phyloP scores from a whole-genome alignment of 768 basidiomycete genomes.

The Boletus eberwhitei region DNA sequence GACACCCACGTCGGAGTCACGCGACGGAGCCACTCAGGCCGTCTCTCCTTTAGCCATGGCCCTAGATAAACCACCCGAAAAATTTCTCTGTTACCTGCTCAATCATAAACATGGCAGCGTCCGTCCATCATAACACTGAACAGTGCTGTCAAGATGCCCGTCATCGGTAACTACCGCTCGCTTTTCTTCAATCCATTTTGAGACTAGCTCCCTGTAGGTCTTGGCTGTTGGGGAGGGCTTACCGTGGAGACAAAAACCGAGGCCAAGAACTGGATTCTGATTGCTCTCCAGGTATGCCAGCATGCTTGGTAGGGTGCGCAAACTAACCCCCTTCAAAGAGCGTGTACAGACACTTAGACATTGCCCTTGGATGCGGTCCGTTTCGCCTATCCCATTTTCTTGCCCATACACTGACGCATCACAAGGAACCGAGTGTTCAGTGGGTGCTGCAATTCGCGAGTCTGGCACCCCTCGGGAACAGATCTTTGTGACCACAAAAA shows the following conservation, averaged over 20 bases:
- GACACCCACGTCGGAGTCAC: conserved; percentile 2
- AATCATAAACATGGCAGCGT: neutral
- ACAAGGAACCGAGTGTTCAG: conserved; percentile 40
- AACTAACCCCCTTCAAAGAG: neutral
- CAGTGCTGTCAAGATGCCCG: conserved; percentile 1
- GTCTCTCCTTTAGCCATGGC: no score
- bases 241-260: neutral
- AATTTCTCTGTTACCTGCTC: no score
- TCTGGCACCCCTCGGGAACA: conserved; percentile 44
- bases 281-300: neutral
- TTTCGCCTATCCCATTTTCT: neutral
- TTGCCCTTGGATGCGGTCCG: conserved; percentile 9
- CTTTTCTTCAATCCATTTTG: neutral
- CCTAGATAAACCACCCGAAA: neutral
- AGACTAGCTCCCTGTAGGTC: neutral
- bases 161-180: neutral
- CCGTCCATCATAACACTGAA: neutral
- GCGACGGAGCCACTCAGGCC: neutral
- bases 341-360: conserved; percentile 51
- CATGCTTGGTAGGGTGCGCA: neutral
- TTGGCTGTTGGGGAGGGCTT: neutral
- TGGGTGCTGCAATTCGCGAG: conserved; percentile 44
- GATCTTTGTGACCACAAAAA: conserved; percentile 51
- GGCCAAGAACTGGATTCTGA: neutral
- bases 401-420: neutral